Conservation (phyloP, 305 asterid species). For the Fraxinus paxiana region DNA sequence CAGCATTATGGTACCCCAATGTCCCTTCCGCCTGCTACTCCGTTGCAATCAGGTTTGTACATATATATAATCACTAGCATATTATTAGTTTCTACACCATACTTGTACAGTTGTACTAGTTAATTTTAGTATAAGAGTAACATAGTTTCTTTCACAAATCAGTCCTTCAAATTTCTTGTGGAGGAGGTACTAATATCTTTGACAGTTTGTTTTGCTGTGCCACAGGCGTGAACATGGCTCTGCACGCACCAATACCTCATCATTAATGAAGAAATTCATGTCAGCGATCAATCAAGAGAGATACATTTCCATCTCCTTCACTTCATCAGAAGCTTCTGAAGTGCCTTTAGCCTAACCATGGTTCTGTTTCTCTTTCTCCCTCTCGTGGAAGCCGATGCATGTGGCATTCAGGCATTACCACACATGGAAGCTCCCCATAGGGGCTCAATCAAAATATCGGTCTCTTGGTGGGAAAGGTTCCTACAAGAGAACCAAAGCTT, state of each 20-base stretch:
- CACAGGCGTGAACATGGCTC: conserved; percentile 80
- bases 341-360: conserved; percentile 92
- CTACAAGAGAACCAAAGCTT: conserved; percentile 50
- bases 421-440: conserved; percentile 57
- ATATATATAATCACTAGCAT: neutral
- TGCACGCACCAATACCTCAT: conserved; percentile 63
- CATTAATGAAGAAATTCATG: conserved; percentile 45
- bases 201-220: conserved; percentile 98
- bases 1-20: conserved; percentile 80
- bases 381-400: conserved; percentile 26
- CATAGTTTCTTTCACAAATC: neutral
- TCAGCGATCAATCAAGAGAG: conserved; percentile 28
- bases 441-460: conserved; percentile 48
- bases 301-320: conserved; percentile 33
- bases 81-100: neutral
- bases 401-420: conserved; percentile 33
- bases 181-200: conserved; percentile 59
- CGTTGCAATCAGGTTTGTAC: conserved; percentile 77
- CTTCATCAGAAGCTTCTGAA: conserved; percentile 28
- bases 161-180: neutral
- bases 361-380: conserved; percentile 39
- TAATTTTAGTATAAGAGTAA: neutral
- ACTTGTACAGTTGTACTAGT: neutral
- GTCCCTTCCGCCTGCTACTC: conserved; percentile 69
- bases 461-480: conserved; percentile 79